Base-by-base conservation (phyloP, 768 basidiomycete species). In the Antrodiella citrinella region DNA sequence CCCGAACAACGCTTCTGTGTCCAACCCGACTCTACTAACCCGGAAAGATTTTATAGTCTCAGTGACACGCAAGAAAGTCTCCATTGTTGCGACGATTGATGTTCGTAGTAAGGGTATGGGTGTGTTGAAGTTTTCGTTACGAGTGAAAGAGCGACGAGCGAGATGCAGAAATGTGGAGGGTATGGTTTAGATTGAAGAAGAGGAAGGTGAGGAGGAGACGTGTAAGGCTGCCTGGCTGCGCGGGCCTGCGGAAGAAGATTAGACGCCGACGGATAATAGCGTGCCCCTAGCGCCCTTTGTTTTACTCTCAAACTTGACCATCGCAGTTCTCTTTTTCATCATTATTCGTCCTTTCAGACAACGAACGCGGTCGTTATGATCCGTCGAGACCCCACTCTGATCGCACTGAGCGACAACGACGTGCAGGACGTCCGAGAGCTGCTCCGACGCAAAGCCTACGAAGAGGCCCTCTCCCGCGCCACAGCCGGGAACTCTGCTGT, bases 351-450 rank as follows among this genome's bases (percentile, higher is more conserved):
- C 21, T 22, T 19, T 24, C 45, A 48, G 38, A 44, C 26, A 9
- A 12, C 26, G 12, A 12, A 35, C 38, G 12, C n/a, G 44, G 26
- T 48, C 20, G 47, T 38, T n/a, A 73, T 91, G 89, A 86, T 91
- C 61, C 80, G 89, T 45, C 74, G 88, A 45, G 73, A 75, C 19
- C 87, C 89, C 4, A 88, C 88, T 1, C 73, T 85, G 49, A 85
- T 91, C 55, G 77, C 75, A 23, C 80, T 91, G 78, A 78, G 72
- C 53, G 87, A 90, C 63, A 64, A 72, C 19, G 89, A 91, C 62
- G 82, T 91, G 23, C 84, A 90, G 68, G 86, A 88, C 54, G 71
- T 90, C 39, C 80, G 86, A 39, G 78, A 82, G 70, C 30, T 75
- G 18, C 58, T 79, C 35, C 59, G 57, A 35, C 62, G 59, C 51